Evolutionary conservation across 805 yeast genomes (phyloP), one percentile per base, ranked within the genome.

Genomic region (Candida ipomoeae): DNA sequence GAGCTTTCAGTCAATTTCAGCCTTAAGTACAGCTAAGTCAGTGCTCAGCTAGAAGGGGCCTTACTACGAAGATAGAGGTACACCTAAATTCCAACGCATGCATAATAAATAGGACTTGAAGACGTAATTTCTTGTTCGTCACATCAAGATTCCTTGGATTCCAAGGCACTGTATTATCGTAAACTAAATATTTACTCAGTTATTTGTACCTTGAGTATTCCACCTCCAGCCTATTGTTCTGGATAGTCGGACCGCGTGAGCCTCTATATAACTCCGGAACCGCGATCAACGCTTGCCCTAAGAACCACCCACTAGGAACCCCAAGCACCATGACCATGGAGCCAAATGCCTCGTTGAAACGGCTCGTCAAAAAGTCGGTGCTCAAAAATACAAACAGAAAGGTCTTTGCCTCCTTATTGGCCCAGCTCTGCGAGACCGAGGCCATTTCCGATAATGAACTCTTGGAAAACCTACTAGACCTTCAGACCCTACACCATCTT

Each of bases 321-420:
- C 43, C 10, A 5, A 40, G 34, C 15, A n/a, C 34, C 43, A 40
- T 40, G 43, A 40, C 34, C 21, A 15, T 56, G 59, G 20, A 51
- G 17, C 20, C 45, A 10, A 46, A 44, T 13, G 37, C 43, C 33
- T 46, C 54, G 10, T 49, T 57, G 14, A 31, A 18, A 18, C 51
- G 51, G 34, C 58, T 69, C 15, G 57, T 68, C 23, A 56, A 53
- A 44, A 56, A 54, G 10, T 53, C 67, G 2, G 49, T 63, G 3
- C 49, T 55, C 18, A 60, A 59, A 47, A 55, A 54, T 8, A 49
- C 66, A 4, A 38, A 68, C 8, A 51, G 57, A 35, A 62, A 59
- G 46, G 58, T 59, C 14, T 71, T 72, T 51, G 51, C 59, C 5
- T 51, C 60, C 3, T 57, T 72, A 15, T 63, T 59, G 50, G 55